Evolutionary conservation across 2,329 filamentous ascomycete genomes (phyloP), one percentile per base, ranked within the genome.

Genomic region (Diplodia scrobiculata): DNA sequence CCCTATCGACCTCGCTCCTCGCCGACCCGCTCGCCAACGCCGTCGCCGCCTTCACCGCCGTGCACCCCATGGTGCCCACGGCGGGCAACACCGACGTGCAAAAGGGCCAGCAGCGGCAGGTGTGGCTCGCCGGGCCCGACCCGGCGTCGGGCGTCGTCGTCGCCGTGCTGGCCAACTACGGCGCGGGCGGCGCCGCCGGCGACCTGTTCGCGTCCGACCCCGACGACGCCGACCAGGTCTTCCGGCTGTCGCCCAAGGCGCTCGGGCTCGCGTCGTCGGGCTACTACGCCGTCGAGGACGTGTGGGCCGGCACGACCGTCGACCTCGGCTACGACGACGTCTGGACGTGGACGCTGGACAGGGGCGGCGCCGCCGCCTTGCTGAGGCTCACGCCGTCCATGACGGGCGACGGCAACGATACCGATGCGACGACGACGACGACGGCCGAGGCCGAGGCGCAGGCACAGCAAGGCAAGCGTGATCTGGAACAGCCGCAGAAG

Each of bases 111-210:
- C 72, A 73, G 50, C 53, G 71, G 11, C 72, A 74, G 48, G 70
- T 72, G 3, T 74, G 73, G 73, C 68, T 74, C 29, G 72, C 71
- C 1, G 72, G 73, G 0, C 72, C 72, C 5, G 66, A 68, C 38
- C 27, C 41, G 11, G 6, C 7, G 2, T 29, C 32, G 29, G 68
- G 68, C 9, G 52, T 65, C 14, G 71, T 69, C 4, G 68, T 71
- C 50, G 72, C 72, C 1, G 55, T 74, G 4, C 65, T 74, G 1
- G 67, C 68, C 3, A 75, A 75, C 53, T 71, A 71, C 51, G 73
- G 73, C 3, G 70, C 70, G 9, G 68, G 72, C 58, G 63, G 69
- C 2, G 29, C 34, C n/a, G 47, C 47, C 5, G 14, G 19, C 11
- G 34, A 11, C 10, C 10, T 60, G 0, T 60, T 48, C 41, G 38